Percentiles rank a stretch among this genome's conserved stretches.
These are phyloP conservation scores for Meira miltonrushii DNA, from an alignment of 1,284 basidiomycete species.

Conservation along the genomic window DNA sequence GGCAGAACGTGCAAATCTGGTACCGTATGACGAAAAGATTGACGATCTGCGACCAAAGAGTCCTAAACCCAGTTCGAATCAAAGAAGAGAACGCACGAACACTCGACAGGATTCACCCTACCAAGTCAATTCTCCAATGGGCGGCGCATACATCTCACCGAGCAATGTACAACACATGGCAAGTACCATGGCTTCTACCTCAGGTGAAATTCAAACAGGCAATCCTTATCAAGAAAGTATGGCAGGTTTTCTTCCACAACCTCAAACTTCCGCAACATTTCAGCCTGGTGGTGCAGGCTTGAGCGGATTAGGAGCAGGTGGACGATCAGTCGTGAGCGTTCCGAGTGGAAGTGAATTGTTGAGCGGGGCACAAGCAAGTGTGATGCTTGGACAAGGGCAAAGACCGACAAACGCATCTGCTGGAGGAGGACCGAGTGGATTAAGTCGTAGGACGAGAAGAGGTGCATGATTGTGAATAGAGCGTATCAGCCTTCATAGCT, in stretches of 20 bases:
- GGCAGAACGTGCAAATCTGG: slow-evolving; percentile 31
- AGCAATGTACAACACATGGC: background rate
- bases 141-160: background rate
- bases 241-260: too few relatives aligned
- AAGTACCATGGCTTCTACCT: background rate
- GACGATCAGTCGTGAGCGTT: slow-evolving; percentile 35
- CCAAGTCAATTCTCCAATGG: background rate
- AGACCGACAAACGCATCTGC: background rate
- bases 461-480: too few relatives aligned
- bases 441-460: background rate
- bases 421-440: background rate
- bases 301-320: slow-evolving; percentile 45
- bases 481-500: too few relatives aligned
- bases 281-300: slow-evolving; percentile 16
- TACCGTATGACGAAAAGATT: slow-evolving; percentile 33
- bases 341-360: slow-evolving; percentile 45
- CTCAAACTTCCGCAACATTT: background rate
- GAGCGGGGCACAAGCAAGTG: slow-evolving; percentile 36
- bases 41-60: slow-evolving; percentile 44
- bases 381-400: slow-evolving; percentile 8
- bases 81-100: background rate
- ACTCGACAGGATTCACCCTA: background rate
- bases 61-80: slow-evolving; percentile 16
- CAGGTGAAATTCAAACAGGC: background rate
- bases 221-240: background rate